A percentile compares a stretch with the other conserved stretches of the same genome.
Evolutionary conservation across 192 early-diverging fungal species (phyloP).

Genomic region (Glomus cerebriforme): DNA sequence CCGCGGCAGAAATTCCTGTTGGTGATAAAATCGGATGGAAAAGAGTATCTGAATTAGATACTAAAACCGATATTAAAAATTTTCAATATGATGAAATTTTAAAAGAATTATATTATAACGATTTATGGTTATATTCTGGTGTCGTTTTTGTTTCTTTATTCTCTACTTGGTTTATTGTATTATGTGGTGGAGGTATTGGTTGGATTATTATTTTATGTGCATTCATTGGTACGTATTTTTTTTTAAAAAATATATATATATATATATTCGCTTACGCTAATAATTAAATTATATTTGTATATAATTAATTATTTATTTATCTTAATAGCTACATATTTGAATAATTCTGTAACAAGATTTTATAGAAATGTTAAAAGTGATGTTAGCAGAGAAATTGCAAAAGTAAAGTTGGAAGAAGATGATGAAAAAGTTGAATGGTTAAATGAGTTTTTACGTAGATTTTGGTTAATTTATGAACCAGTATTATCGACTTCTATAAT

Average conservation of each 20-base stretch:
- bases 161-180: constrained; percentile 17
- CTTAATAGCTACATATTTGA: constrained; percentile 67
- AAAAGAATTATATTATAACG: constrained; percentile 20
- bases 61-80: neutral
- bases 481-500: constrained; percentile 75
- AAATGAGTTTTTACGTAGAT: constrained; percentile 81
- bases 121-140: constrained; percentile 24
- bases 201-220: constrained; percentile 25
- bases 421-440: constrained; percentile 87
- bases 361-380: constrained; percentile 72
- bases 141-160: constrained; percentile 21
- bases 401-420: constrained; percentile 48
- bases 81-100: constrained; percentile 13
- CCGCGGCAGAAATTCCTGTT: neutral
- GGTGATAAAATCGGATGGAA: constrained; percentile 26
- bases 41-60: neutral
- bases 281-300: neutral
- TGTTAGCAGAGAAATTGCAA: constrained; percentile 62
- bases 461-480: constrained; percentile 93
- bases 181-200: constrained; percentile 13
- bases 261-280: neutral
- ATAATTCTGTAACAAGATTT: constrained; percentile 69
- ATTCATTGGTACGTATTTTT: constrained; percentile 9
- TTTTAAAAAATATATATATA: neutral
- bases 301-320: too few species aligned